Evolutionary conservation across 768 basidiomycete genomes (phyloP), one percentile per base, ranked within the genome.

Genomic region (Pulveroboletus ravenelii): DNA sequence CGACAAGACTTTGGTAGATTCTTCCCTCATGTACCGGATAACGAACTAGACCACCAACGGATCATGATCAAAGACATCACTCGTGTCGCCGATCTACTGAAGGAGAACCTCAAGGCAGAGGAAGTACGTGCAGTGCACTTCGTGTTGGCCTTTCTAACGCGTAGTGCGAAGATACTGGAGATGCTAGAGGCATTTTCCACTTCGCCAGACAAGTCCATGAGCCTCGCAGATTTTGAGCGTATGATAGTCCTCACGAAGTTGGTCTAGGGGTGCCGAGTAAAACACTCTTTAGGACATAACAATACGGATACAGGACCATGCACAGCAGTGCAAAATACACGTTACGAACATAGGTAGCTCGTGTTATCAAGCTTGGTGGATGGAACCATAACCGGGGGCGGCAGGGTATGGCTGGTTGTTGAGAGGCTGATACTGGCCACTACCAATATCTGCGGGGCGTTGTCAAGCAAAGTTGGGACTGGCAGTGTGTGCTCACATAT

Each of bases 131-230:
- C 4, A 14, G 27, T 7, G 15, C 29, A 17, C 17, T 44, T 6
- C 12, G 6, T 3, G 10, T 59, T 1, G 36, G 8, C 37, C 18
- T 37, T 37, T 10, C 49, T 52, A n/a, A 57, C 36, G 43, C 5
- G 23, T n/a, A n/a, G 12, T 47, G 39, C 27, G 48, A 37, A 91
- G 89, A 83, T 89, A 58, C 58, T 84, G 3, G 87, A 90, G 50
- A 92, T 91, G 89, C 71, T 93, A 1, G 76, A 79, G n/a, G 75
- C 76, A 45, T 92, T 89, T 61, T 87, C 89, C 1, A 80, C 78
- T 0, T 77, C 80, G 0, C 70, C 78, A 0, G 89, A 91, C 65
- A 82, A 81, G 62, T 78, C 85, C 3, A 76, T 92, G 72, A 68
- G 66, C 49, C 72, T 90, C 31, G 65, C 70, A 13, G 87, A 91